Percentiles rank a stretch among this genome's conserved stretches.
phyloP scores from a whole-genome alignment of 352 stramenopile genomes.

The Phytophthora citricola region DNA sequence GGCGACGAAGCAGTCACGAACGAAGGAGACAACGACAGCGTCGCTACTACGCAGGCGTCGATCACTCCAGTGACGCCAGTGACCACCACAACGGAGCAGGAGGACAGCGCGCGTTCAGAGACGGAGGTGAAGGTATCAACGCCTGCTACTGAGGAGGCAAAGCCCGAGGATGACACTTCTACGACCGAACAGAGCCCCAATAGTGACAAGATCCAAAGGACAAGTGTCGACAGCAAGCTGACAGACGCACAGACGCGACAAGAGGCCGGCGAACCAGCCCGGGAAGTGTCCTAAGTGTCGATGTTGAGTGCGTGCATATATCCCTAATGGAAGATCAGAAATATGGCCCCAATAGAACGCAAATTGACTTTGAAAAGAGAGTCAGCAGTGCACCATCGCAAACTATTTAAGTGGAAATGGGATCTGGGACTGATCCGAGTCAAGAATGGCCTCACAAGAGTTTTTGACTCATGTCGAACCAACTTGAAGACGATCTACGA shows the following conservation, averaged over 20 bases:
- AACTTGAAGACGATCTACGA: constrained; percentile 63
- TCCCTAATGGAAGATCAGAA: constrained; percentile 26
- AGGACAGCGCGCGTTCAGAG: constrained; percentile 2
- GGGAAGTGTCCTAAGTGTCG: constrained; percentile 46
- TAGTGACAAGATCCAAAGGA: constrained; percentile 35
- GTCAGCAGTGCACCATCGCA: constrained; percentile 9
- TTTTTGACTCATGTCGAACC: constrained; percentile 27
- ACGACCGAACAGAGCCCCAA: constrained; percentile 13
- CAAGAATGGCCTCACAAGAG: constrained; percentile 17
- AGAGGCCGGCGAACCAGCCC: constrained; percentile 54
- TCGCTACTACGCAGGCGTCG: constrained; percentile 31
- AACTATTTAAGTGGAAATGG: constrained; percentile 25
- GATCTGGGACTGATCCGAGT: constrained; percentile 12
- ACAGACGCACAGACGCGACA: constrained; percentile 40
- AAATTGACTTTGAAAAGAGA: constrained; percentile 21
- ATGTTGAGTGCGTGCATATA: constrained; percentile 33
- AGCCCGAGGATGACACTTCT: constrained; percentile 23
- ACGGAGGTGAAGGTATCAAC: constrained; percentile 16
- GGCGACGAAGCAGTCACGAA: constrained; percentile 36
- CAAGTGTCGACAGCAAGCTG: constrained; percentile 25
- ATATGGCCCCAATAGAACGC: constrained; percentile 33
- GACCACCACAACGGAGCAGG: constrained; percentile 25
- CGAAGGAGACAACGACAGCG: constrained; percentile 28
- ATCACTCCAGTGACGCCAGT: constrained; percentile 49
- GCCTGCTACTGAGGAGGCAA: constrained; percentile 17